phyloP scores from a whole-genome alignment of 306 rosid genomes.

The Castanea sativa region DNA sequence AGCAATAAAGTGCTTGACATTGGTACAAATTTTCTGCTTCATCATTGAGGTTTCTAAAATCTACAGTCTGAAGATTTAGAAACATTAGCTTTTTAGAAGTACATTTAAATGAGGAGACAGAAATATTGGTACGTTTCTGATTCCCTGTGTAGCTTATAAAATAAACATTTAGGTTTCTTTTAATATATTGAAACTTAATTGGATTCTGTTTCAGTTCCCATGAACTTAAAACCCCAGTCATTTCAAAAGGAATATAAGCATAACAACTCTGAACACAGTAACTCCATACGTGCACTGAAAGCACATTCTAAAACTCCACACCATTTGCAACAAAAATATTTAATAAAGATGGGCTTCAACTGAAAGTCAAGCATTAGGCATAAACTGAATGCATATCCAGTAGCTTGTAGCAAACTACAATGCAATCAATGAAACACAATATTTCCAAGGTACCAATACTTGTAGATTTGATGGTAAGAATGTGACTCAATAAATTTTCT shows the following conservation, averaged over 20 bases:
- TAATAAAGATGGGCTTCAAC: background rate
- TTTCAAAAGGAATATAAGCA: background rate
- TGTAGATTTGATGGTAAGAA: background rate
- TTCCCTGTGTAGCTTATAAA: background rate
- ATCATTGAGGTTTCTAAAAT: background rate
- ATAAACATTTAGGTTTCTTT: background rate
- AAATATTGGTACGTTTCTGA: background rate
- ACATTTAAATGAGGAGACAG: background rate
- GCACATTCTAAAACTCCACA: background rate
- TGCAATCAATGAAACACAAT: background rate
- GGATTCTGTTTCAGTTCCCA: background rate
- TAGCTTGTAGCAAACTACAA: background rate
- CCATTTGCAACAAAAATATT: background rate
- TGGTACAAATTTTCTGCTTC: background rate
- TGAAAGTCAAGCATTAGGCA: background rate
- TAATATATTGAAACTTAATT: background rate
- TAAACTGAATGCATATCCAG: background rate
- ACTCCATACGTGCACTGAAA: background rate
- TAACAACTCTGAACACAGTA: background rate
- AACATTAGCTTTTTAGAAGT: background rate
- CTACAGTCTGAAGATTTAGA: background rate
- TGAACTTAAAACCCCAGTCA: background rate
- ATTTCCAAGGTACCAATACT: background rate
- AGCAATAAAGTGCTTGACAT: background rate
- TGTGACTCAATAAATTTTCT: background rate